These are phyloP conservation scores for Corchorus capsularis DNA, from an alignment of 345 rosid species.

Conservation along the genomic window DNA sequence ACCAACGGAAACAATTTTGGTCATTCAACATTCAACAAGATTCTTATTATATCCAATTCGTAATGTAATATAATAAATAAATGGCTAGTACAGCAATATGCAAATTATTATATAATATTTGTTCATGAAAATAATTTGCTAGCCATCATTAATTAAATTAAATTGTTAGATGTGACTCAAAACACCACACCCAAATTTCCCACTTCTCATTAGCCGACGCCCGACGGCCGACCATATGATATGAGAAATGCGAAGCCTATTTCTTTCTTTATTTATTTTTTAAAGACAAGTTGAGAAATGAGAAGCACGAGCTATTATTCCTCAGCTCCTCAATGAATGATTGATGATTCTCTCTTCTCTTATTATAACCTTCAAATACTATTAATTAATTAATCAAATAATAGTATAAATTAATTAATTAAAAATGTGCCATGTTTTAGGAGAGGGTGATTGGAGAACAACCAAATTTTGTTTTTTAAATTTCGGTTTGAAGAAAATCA, in stretches of 20 bases:
- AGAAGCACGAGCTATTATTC: constrained; percentile 3
- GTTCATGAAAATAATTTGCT: neutral
- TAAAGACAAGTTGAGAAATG: neutral
- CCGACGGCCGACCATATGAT: neutral
- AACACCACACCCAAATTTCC: neutral
- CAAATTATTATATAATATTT: neutral
- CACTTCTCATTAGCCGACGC: neutral
- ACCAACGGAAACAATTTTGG: neutral
- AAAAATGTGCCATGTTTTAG: neutral
- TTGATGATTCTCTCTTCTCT: neutral
- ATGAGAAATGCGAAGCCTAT: neutral
- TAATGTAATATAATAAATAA: neutral
- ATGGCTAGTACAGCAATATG: neutral
- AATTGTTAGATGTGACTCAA: neutral
- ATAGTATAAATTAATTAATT: neutral
- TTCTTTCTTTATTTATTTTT: neutral
- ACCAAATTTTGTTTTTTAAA: neutral
- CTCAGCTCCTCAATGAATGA: neutral
- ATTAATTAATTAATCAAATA: neutral
- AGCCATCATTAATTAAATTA: neutral
- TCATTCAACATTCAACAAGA: neutral
- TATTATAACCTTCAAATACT: neutral
- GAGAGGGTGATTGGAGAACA: neutral
- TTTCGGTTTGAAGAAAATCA: neutral
- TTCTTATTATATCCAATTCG: neutral